Evolutionary conservation across 2,329 filamentous ascomycete species (phyloP), one percentile per base, ranked within the genome.

Genomic region (Tetracladium maxilliforme): DNA sequence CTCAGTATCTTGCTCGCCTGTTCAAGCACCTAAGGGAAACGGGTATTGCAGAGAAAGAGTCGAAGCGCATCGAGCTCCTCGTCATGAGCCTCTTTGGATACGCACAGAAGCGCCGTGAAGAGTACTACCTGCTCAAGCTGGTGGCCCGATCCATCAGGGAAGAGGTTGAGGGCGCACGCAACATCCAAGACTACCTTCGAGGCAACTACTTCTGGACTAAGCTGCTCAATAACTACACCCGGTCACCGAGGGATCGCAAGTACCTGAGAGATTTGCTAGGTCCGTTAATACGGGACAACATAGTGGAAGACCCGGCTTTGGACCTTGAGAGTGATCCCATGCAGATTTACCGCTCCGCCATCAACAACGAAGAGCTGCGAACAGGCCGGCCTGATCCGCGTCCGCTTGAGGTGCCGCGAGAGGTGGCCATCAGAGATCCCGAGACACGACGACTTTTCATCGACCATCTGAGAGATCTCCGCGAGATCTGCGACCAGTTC

Each of bases 11-110:
- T 21, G 82, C 86, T 15, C 70, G 86, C 9, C 63, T 95, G 2
- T 94, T 95, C 62, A 75, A 73, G 46, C 70, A 77, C 21, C 56
- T 95, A 16, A 74, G 84, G 16, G 82, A 93, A 49, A 69, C 81
- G 39, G 82, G 79, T 21, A 82, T 80, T 2, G 61, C 83, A 0
- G 90, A 98, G 42, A 92, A 90, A 50, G 90, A 98, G 42, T 78
- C 74, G 47, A 93, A 93, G 54, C 72, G 83, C 25, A 79, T 93
- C 27, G 87, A 94, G 49, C 79, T 90, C 33, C 58, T 98, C 32
- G 82, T 92, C 52, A 94, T 98, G 84, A 82, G 84, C 7, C 62
- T 95, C 17, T 98, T 95, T 42, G 92, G 90, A 13, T 93, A 95
- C 44, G 87, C 90, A 2, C 90, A 98, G 48, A 98, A 95, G 58